Percentiles rank a stretch among this genome's conserved stretches.
These are phyloP conservation scores for Saposhnikovia divaricata DNA, from an alignment of 129 eudicot species.

Conservation along the genomic window DNA sequence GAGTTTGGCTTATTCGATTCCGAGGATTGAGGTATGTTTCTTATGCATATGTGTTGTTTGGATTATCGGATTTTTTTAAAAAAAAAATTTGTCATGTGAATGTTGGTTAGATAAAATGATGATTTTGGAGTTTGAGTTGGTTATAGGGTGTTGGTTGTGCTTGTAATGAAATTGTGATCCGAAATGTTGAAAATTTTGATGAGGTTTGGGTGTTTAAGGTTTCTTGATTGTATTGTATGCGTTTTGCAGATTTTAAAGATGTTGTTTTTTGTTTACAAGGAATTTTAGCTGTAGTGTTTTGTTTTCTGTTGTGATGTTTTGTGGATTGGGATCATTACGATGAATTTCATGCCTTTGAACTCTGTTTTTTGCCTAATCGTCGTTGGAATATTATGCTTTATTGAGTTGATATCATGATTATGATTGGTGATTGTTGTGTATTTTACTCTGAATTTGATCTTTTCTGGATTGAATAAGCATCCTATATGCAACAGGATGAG, in stretches of 20 bases:
- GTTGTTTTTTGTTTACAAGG: background rate
- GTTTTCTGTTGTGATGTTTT: background rate
- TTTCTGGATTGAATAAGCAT: background rate
- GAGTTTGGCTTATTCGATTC: conserved; percentile 69
- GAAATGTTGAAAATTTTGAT: background rate
- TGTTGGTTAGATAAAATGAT: background rate
- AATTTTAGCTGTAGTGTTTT: too few species aligned
- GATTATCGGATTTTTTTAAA: background rate
- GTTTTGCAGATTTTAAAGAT: background rate
- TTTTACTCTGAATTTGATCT: background rate
- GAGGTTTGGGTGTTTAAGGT: background rate
- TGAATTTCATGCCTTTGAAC: background rate
- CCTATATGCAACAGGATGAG: background rate
- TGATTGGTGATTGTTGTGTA: background rate
- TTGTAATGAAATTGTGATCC: background rate
- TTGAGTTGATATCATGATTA: background rate
- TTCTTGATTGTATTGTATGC: background rate
- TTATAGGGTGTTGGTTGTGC: background rate
- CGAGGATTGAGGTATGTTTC: conserved; percentile 63
- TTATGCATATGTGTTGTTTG: background rate
- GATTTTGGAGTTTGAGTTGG: background rate
- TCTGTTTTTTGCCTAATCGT: background rate
- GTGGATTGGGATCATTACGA: background rate
- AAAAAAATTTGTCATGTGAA: background rate
- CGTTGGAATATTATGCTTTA: background rate